Base-by-base conservation (phyloP, 108 stramenopile species). In the Conticribra weissflogii region DNA sequence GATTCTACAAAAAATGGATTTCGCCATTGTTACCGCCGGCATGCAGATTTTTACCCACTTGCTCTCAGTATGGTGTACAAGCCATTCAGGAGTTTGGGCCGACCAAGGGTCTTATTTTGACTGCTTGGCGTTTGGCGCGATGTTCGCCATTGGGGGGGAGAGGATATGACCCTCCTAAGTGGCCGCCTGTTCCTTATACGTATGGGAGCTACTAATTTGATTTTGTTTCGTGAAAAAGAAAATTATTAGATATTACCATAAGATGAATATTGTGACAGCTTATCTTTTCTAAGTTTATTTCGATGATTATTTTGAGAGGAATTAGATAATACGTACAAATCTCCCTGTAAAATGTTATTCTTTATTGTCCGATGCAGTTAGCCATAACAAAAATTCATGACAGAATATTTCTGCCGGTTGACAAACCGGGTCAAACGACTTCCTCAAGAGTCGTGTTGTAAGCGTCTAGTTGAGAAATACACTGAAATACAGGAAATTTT, bases 21-120 rank as follows among this genome's bases (percentile, higher is more conserved):
- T 88, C 87, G 44, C 95, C 95, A 2, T 54, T 93, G 24, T 65
- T 96, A 25, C 95, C 95, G 25, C 91, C 91, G 16, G 90, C 92
- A 27, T 96, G 95, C 73, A 86, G 95, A 21, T 96, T 96, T 60
- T 59, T 93, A 23, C 95, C 95, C 28, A 93, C 95, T 8, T 96
- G 95, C 64, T 84, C 82, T 59, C 90, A 92, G 66, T 93, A 96
- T 58, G 92, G 90, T 1, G 89, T 91, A 0, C 90, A 91, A 58
- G 92, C 95, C 1, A 93, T 96, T 30, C 48, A 89, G 64, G 83
- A 91, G 51, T 90, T 82, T 66, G 94, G 94, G 12, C 86, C 91
- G 1, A 36, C 62, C 17, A 90, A 89, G 52, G 95, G 95, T n/a
- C 62, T 71, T 15, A 53, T 96, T 16, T 66, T 96, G 48, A 90